Evolutionary conservation across 1,284 basidiomycete genomes (phyloP), one percentile per base, ranked within the genome.

Genomic region (Pseudozyma thailandica): DNA sequence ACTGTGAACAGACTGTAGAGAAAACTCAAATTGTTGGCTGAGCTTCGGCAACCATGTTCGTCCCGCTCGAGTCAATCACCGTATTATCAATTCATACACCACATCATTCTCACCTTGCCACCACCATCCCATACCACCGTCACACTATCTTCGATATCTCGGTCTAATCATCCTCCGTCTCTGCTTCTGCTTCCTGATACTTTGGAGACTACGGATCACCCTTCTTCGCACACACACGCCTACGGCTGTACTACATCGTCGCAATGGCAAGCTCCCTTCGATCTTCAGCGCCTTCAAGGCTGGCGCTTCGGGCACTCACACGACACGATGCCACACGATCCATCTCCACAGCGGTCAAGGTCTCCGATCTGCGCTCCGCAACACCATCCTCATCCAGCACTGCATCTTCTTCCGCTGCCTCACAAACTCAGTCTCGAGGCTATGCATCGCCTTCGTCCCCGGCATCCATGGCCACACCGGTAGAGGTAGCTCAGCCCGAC

Each of bases 401-500:
- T 6, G 49, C 57, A 10, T 38, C 49, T 5, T 45, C 49, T n/a
- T 61, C 57, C 13, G 30, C 48, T 7, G 16, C 53, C 16, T 35
- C 58, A 23, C 56, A 49, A 33, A 41, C 39, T 1, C 59, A 63
- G 16, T 15, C 47, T 13, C 47, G 72, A 13, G 55, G 50, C 3
- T 79, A 77, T 42, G 66, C 75, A 21, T 64, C 72, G 3, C 75
- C 77, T 2, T 75, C 75, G 20, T 62, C 58, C 6, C 75, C 75
- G 7, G 68, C 61, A 25, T 57, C 75, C 35, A 79, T 79, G 77
- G 77, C 77, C 4, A 77, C 73, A 8, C 75, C 71, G 6, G 50
- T 79, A 41, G 75, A 79, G n/a, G 72, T 77, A 7, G 71, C 71
- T n/a, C 62, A 71, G 50, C 71, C 74, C 27, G 62, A 69, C 21